Evolutionary conservation across 2,329 filamentous ascomycete genomes (phyloP).

Genomic region (Annulohypoxylon truncatum): DNA sequence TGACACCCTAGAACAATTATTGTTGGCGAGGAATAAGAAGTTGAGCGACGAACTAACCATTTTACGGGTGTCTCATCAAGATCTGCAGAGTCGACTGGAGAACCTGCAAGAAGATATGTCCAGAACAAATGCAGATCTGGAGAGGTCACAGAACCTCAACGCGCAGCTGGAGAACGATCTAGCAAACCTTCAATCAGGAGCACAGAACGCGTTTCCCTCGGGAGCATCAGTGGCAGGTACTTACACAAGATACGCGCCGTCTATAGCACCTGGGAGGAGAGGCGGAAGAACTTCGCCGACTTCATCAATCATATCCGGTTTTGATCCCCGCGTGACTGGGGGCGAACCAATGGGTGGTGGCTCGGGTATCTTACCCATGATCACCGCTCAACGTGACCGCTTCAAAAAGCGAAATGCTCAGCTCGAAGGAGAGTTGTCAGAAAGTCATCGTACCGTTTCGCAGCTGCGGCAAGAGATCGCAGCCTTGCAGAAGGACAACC

Average conservation of each 20-base stretch:
- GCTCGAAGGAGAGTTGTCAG: conserved; percentile 89
- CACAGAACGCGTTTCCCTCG: conserved; percentile 84
- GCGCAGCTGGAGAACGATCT: conserved; percentile 93
- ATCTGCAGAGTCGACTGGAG: conserved; percentile 83
- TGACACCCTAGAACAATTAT: conserved; percentile 88
- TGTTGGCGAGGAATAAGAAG: conserved; percentile 96
- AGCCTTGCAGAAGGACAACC: conserved; percentile 93
- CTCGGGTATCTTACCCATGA: conserved; percentile 94
- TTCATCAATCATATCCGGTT: conserved; percentile 98
- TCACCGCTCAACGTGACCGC: conserved; percentile 95
- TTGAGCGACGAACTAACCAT: conserved; percentile 93
- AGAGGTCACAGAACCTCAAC: conserved; percentile 85
- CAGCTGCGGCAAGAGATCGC: conserved; percentile 90
- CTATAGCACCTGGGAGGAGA: conserved; percentile 68
- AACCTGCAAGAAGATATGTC: conserved; percentile 86
- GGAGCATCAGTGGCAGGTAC: conserved; percentile 94
- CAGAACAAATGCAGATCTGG: conserved; percentile 84
- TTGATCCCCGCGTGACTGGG: conserved; percentile 74
- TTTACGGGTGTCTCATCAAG: conserved; percentile 91
- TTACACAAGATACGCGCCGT: conserved; percentile 82
- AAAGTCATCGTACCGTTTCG: conserved; percentile 83
- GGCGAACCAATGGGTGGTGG: conserved; percentile 77
- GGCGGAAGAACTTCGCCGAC: conserved; percentile 84
- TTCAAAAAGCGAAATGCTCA: conserved; percentile 97
- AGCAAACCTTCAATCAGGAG: conserved; percentile 85